A percentile compares a stretch with the other conserved stretches of the same genome.
Conservation (phyloP, 768 basidiomycete species). For the Leccinum variicolor region DNA sequence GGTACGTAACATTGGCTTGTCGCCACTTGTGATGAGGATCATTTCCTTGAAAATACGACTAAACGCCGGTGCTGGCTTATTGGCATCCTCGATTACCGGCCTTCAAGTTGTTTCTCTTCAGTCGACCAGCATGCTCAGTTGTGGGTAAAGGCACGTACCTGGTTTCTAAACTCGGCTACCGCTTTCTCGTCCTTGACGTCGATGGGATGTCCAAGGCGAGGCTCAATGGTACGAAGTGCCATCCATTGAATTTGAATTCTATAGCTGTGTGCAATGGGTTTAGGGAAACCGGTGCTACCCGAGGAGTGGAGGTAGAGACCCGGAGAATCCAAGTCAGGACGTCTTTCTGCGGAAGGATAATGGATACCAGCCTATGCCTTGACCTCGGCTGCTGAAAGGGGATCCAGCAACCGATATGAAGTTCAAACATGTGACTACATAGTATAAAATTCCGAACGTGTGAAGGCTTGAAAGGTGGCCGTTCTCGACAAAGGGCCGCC, state of each 20-base stretch:
- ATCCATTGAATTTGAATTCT: constrained; percentile 34
- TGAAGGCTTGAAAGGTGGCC: no score
- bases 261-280: constrained; percentile 39
- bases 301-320: constrained; percentile 47
- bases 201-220: constrained; percentile 8
- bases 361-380: background rate
- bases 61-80: constrained; percentile 38
- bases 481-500: no score
- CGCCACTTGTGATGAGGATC: constrained; percentile 41
- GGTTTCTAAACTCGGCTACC: constrained; percentile 27
- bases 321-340: constrained; percentile 15
- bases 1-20: constrained; percentile 43
- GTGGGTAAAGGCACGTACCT: constrained; percentile 4
- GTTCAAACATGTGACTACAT: no score
- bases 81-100: constrained; percentile 45
- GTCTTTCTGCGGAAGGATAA: background rate
- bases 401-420: no score
- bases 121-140: background rate
- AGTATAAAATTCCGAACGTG: no score
- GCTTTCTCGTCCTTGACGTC: constrained; percentile 22
- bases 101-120: constrained; percentile 21
- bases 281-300: constrained; percentile 49
- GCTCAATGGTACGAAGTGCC: constrained; percentile 32
- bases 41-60: constrained; percentile 50
- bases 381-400: no score